These are phyloP conservation scores for Backusella luteola DNA, from an alignment of 192 early-diverging fungal genomes.

Conservation along the genomic window DNA sequence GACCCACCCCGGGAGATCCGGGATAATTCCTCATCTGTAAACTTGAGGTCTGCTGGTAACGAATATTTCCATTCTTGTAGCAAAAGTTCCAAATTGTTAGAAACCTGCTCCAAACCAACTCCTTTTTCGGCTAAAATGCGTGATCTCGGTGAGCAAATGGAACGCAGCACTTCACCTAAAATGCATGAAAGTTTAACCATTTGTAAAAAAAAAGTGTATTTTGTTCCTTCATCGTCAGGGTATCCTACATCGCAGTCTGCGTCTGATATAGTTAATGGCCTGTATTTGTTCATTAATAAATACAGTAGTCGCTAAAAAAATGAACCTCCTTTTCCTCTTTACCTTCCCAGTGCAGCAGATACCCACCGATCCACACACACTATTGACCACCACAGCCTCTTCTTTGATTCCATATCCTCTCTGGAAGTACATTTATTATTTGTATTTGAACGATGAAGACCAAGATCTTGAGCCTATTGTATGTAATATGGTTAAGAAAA, in stretches of 20 bases:
- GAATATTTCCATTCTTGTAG: conserved; percentile 21
- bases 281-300: not conserved
- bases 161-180: conserved; percentile 26
- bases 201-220: not conserved
- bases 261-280: conserved; percentile 27
- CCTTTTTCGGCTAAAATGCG: conserved; percentile 5
- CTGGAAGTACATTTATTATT: not conserved
- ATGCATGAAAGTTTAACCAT: conserved; percentile 27
- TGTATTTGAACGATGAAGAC: conserved; percentile 31
- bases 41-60: conserved; percentile 8
- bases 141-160: conserved; percentile 24
- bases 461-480: conserved; percentile 28
- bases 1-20: not conserved
- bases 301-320: not conserved
- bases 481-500: not conserved
- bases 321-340: not conserved
- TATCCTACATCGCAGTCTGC: conserved; percentile 31
- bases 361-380: conserved; percentile 29
- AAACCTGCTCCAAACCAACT: conserved; percentile 6
- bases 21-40: conserved; percentile 19
- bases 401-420: conserved; percentile 8
- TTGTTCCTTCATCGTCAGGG: conserved; percentile 18
- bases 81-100: not conserved
- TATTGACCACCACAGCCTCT: conserved; percentile 27
- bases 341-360: conserved; percentile 29